Conservation (phyloP, 257 asterid species). For the Penstemon davidsonii region DNA sequence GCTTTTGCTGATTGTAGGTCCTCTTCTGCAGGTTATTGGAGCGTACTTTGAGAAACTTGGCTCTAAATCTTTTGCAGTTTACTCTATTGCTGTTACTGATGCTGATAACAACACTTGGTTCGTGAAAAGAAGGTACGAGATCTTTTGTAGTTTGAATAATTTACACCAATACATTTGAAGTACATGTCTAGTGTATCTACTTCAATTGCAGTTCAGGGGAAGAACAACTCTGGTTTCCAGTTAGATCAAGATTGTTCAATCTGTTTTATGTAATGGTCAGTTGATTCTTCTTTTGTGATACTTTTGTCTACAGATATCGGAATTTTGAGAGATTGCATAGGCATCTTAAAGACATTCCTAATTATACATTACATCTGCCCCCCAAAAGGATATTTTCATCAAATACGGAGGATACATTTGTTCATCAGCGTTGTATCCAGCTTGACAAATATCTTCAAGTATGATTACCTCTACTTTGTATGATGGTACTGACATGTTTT, state of each 20-base stretch:
- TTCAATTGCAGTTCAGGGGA: neutral
- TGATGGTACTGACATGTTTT: slow-evolving; percentile 8
- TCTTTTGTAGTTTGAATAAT: slow-evolving; percentile 23
- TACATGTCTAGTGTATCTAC: slow-evolving; percentile 8
- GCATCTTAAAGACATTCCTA: slow-evolving; percentile 89
- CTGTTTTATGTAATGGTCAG: slow-evolving; percentile 19
- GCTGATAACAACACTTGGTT: slow-evolving; percentile 71
- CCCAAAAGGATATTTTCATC: slow-evolving; percentile 96
- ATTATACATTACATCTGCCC: slow-evolving; percentile 84
- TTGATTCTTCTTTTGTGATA: slow-evolving; percentile 23
- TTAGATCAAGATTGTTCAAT: slow-evolving; percentile 22
- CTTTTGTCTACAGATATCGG: slow-evolving; percentile 61
- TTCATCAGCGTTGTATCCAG: slow-evolving; percentile 88
- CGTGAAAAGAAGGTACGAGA: slow-evolving; percentile 81
- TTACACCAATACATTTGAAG: neutral
- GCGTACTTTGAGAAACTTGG: slow-evolving; percentile 91
- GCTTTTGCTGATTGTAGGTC: slow-evolving; percentile 33
- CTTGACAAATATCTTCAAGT: slow-evolving; percentile 94
- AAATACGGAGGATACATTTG: slow-evolving; percentile 84
- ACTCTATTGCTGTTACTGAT: slow-evolving; percentile 80
- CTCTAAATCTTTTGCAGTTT: slow-evolving; percentile 86
- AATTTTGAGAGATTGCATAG: slow-evolving; percentile 90
- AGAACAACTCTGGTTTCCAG: slow-evolving; percentile 17
- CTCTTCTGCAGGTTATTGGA: slow-evolving; percentile 70
- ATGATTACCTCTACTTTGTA: slow-evolving; percentile 30